These are phyloP conservation scores for Cutaneotrichosporon spelunceum DNA, from an alignment of 1,284 basidiomycete species.

Conservation along the genomic window DNA sequence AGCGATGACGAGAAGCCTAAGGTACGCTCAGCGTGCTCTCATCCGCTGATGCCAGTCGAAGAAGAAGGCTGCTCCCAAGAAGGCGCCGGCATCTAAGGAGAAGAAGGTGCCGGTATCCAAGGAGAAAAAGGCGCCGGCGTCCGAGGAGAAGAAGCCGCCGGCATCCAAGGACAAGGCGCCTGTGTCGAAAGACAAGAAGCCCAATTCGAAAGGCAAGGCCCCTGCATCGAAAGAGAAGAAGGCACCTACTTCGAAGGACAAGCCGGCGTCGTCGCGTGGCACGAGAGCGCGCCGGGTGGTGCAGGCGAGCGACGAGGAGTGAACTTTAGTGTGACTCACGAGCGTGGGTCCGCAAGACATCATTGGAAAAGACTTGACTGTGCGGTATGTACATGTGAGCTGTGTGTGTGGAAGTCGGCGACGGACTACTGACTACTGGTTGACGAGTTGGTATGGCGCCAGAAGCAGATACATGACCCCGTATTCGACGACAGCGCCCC, in stretches of 20 bases:
- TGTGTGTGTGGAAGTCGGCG: neutral
- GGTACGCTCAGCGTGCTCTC: neutral
- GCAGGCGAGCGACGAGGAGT: neutral
- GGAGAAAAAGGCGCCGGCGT: neutral
- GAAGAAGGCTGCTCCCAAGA: neutral
- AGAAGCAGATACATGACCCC: neutral
- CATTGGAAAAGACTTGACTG: neutral
- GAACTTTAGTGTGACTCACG: neutral
- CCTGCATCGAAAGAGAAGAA: slow-evolving; percentile 5
- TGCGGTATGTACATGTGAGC: neutral
- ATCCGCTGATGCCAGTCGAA: neutral
- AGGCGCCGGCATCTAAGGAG: neutral
- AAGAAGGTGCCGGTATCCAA: neutral
- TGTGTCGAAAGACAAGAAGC: slow-evolving; percentile 2
- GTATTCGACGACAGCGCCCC: neutral
- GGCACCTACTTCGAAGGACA: slow-evolving; percentile 6
- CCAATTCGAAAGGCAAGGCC: slow-evolving; percentile 2
- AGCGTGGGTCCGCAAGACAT: neutral
- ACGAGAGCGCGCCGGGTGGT: neutral
- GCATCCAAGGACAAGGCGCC: slow-evolving; percentile 1
- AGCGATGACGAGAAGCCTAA: slow-evolving; percentile 17
- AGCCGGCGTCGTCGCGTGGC: neutral
- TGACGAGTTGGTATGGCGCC: neutral
- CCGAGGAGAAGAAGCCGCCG: neutral
- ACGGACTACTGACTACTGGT: neutral